Evolutionary conservation across 192 early-diverging fungal species (phyloP).

Genomic region (Entomortierella beljakovae): DNA sequence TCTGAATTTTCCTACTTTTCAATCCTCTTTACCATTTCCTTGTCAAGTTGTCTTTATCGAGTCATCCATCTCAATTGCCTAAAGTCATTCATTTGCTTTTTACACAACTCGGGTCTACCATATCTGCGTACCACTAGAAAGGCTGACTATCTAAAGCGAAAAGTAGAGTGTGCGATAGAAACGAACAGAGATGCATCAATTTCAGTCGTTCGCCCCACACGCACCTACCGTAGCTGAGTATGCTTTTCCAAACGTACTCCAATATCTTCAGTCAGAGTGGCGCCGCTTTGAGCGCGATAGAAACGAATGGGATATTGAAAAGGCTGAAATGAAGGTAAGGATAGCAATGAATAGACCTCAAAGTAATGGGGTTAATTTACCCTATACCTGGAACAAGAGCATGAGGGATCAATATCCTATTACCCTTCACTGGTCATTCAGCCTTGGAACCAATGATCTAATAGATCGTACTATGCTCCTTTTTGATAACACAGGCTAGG

Average conservation of each 20-base stretch:
- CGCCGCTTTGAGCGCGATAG: slow-evolving; percentile 84
- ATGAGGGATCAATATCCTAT: too few species aligned
- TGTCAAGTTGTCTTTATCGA: too few species aligned
- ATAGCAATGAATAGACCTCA: not conserved
- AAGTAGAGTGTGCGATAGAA: not conserved
- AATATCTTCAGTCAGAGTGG: slow-evolving; percentile 88
- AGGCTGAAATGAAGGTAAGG: slow-evolving; percentile 79
- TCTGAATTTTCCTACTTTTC: too few species aligned
- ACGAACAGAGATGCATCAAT: slow-evolving; percentile 32
- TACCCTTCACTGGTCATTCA: too few species aligned
- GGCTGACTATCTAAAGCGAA: not conserved
- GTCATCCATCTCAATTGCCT: too few species aligned
- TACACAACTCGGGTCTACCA: too few species aligned
- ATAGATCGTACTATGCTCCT: too few species aligned
- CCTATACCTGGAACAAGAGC: too few species aligned
- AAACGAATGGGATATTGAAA: slow-evolving; percentile 89
- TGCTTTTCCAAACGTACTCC: slow-evolving; percentile 81
- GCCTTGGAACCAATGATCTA: too few species aligned
- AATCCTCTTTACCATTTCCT: too few species aligned
- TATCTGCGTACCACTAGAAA: too few species aligned
- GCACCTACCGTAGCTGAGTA: slow-evolving; percentile 61
- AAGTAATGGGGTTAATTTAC: not conserved
- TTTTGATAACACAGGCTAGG: slow-evolving; percentile 75
- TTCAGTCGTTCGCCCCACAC: slow-evolving; percentile 36
- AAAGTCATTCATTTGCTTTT: too few species aligned